These are phyloP conservation scores for Mucor circinelloides DNA, from an alignment of 371 early-diverging fungal genomes.

Conservation along the genomic window DNA sequence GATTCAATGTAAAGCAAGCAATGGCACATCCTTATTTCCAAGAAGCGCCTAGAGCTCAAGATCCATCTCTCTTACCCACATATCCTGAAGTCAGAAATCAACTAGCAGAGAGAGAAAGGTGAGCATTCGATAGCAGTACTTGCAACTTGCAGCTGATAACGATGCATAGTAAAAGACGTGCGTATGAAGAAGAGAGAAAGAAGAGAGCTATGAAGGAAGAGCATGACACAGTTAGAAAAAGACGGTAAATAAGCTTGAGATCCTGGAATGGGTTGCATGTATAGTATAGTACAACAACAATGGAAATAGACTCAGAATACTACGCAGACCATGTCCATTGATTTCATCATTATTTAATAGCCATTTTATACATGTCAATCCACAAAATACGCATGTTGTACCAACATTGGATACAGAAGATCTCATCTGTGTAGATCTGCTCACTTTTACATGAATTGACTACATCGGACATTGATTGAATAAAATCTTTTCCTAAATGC, in stretches of 20 bases:
- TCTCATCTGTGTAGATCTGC: neutral
- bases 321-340: neutral
- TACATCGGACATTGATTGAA: neutral
- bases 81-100: conserved; percentile 68
- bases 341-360: neutral
- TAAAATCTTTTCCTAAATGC: neutral
- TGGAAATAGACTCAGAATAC: too few species aligned
- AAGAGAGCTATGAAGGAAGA: conserved; percentile 15
- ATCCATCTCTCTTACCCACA: conserved; percentile 65
- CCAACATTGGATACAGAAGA: neutral
- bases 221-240: neutral
- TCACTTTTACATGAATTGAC: neutral
- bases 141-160: neutral
- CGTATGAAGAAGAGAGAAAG: conserved; percentile 24
- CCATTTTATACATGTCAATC: neutral
- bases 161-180: conserved; percentile 10
- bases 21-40: conserved; percentile 77
- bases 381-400: neutral
- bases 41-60: conserved; percentile 68
- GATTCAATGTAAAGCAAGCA: conserved; percentile 76
- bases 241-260: too few species aligned
- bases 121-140: neutral
- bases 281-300: too few species aligned
- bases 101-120: conserved; percentile 44
- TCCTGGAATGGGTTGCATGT: neutral